These are phyloP conservation scores for Aspergillus spinulosporus DNA, from an alignment of 2,329 filamentous ascomycete genomes.

Conservation along the genomic window DNA sequence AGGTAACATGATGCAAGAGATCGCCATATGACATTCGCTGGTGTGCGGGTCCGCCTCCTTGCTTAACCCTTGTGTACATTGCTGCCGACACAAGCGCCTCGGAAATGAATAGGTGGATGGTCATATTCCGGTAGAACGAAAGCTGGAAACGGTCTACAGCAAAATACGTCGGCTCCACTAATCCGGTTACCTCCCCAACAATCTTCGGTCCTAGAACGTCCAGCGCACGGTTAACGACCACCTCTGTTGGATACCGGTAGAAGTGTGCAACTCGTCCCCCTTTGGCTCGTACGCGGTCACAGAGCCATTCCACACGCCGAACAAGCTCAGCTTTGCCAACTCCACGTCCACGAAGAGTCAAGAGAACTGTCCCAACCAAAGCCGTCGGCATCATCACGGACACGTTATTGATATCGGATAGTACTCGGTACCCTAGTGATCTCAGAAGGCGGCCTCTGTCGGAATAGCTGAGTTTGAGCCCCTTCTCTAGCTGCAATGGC, in stretches of 20 bases:
- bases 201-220: slow-evolving; percentile 89
- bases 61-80: slow-evolving; percentile 88
- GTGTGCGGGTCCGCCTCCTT: slow-evolving; percentile 77
- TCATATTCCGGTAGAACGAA: slow-evolving; percentile 99
- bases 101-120: slow-evolving; percentile 94
- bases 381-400: slow-evolving; percentile 98
- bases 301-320: slow-evolving; percentile 87
- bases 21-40: slow-evolving; percentile 76
- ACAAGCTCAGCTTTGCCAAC: slow-evolving; percentile 85
- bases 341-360: slow-evolving; percentile 87
- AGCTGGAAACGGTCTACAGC: slow-evolving; percentile 96
- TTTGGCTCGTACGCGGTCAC: slow-evolving; percentile 75
- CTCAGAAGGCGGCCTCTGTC: slow-evolving; percentile 73
- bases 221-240: slow-evolving; percentile 83
- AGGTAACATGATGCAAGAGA: slow-evolving; percentile 76
- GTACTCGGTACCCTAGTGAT: slow-evolving; percentile 85
- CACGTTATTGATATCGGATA: slow-evolving; percentile 92
- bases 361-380: slow-evolving; percentile 85
- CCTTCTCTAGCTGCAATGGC: slow-evolving; percentile 34
- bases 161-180: slow-evolving; percentile 90
- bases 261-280: slow-evolving; percentile 94
- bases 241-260: slow-evolving; percentile 72
- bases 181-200: slow-evolving; percentile 73
- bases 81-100: slow-evolving; percentile 87
- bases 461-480: slow-evolving; percentile 48